phyloP scores from a whole-genome alignment of 176 grass and related monocot genomes.

The Oryza rufipogon region DNA sequence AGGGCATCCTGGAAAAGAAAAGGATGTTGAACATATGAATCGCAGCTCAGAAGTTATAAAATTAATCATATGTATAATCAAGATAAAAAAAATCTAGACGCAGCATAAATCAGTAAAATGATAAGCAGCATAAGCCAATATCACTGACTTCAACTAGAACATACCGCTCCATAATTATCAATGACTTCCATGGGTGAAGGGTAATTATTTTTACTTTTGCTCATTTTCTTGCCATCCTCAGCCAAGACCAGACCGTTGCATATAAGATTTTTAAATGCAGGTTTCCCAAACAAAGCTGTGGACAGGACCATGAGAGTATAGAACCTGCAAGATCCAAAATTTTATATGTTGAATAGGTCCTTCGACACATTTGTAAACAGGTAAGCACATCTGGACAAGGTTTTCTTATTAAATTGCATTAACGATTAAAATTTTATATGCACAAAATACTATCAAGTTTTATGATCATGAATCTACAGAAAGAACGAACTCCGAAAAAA shows the following conservation, averaged over 20 bases:
- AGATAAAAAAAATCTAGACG: not conserved
- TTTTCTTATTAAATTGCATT: too few species aligned
- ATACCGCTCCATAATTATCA: conserved; percentile 86
- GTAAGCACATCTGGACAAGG: too few species aligned
- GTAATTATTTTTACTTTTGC: conserved; percentile 97
- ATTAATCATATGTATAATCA: too few species aligned
- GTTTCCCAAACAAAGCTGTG: conserved; percentile 90
- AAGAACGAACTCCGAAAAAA: too few species aligned
- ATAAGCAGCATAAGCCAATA: conserved; percentile 1
- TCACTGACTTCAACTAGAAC: conserved; percentile 43
- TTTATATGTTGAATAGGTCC: too few species aligned
- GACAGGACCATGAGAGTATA: conserved; percentile 98
- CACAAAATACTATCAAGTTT: too few species aligned
- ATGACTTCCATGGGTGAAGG: conserved; percentile 82
- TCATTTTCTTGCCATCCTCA: conserved; percentile 99
- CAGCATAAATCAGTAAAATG: conserved; percentile 16
- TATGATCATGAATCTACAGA: too few species aligned
- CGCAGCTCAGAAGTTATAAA: not conserved
- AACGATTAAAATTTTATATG: too few species aligned
- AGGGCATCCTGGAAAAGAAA: conserved; percentile 81
- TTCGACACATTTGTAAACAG: too few species aligned
- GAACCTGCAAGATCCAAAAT: conserved; percentile 65
- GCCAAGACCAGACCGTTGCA: conserved; percentile 98
- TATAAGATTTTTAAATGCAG: conserved; percentile 97
- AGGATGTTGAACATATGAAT: not conserved